Conservation (phyloP, 352 stramenopile genomes). For the Phytopythium litorale region DNA sequence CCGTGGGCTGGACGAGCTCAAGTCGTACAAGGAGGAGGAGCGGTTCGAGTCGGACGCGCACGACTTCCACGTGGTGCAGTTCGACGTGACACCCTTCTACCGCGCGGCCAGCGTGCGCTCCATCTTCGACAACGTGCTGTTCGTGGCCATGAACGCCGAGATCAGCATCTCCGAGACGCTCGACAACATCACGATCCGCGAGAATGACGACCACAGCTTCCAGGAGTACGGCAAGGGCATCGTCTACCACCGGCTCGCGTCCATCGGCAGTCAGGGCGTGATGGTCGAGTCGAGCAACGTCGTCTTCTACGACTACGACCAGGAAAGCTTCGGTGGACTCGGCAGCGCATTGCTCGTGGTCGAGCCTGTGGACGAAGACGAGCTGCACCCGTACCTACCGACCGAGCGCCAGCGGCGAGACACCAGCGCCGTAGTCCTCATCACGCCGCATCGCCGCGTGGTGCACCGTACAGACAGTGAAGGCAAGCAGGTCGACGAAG, state of each 20-base stretch:
- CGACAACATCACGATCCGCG: conserved; percentile 66
- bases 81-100: conserved; percentile 29
- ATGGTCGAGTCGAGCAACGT: conserved; percentile 23
- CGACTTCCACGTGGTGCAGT: conserved; percentile 41
- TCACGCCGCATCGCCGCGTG: conserved; percentile 12
- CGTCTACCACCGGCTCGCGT: conserved; percentile 32
- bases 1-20: conserved; percentile 27
- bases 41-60: conserved; percentile 23
- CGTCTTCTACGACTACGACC: conserved; percentile 15
- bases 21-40: conserved; percentile 21
- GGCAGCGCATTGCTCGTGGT: conserved; percentile 7
- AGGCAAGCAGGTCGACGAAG: conserved; percentile 10
- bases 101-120: conserved; percentile 22
- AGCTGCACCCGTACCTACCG: conserved; percentile 31
- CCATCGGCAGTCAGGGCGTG: conserved; percentile 15
- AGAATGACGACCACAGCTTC: conserved; percentile 50
- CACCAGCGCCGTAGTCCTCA: conserved; percentile 23
- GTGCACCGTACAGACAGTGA: background rate
- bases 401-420: conserved; percentile 27
- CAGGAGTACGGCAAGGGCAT: conserved; percentile 20
- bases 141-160: conserved; percentile 56
- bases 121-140: conserved; percentile 43
- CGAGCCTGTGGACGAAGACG: conserved; percentile 30
- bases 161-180: conserved; percentile 67
- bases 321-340: conserved; percentile 4